Conservation (phyloP, 306 rosid genomes). For the Clitoria ternatea region DNA sequence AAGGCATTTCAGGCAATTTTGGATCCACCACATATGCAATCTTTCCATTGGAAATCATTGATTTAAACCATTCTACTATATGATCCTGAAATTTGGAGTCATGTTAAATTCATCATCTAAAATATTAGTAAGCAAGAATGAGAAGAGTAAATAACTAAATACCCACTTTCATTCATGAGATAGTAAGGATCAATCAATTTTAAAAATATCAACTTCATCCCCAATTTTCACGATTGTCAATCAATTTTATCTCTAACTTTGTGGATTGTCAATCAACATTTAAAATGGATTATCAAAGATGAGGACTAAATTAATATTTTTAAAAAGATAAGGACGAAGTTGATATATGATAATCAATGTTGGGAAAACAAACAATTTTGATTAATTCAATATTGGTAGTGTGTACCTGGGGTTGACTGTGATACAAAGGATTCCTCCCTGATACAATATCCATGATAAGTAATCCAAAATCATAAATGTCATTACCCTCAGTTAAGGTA, state of each 20-base stretch:
- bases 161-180: too few species aligned
- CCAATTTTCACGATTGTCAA: too few species aligned
- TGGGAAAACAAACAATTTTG: not conserved
- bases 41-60: slow-evolving; percentile 38
- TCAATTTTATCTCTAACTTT: too few species aligned
- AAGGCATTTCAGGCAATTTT: slow-evolving; percentile 43
- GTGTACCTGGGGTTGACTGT: slow-evolving; percentile 36
- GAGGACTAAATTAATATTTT: too few species aligned
- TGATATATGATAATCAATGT: too few species aligned
- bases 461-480: slow-evolving; percentile 61
- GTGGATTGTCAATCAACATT: too few species aligned
- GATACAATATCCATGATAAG: slow-evolving; percentile 65
- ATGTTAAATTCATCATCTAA: not conserved
- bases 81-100: slow-evolving; percentile 33
- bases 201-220: too few species aligned
- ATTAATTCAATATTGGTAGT: not conserved
- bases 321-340: too few species aligned
- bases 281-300: too few species aligned
- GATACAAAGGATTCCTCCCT: slow-evolving; percentile 44
- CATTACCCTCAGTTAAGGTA: slow-evolving; percentile 31
- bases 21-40: slow-evolving; percentile 40
- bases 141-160: too few species aligned
- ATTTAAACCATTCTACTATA: slow-evolving; percentile 58
- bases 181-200: too few species aligned
- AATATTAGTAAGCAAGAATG: not conserved